These are phyloP conservation scores for Penicillium vulpinum DNA, from an alignment of 2,329 filamentous ascomycete genomes.

Conservation along the genomic window DNA sequence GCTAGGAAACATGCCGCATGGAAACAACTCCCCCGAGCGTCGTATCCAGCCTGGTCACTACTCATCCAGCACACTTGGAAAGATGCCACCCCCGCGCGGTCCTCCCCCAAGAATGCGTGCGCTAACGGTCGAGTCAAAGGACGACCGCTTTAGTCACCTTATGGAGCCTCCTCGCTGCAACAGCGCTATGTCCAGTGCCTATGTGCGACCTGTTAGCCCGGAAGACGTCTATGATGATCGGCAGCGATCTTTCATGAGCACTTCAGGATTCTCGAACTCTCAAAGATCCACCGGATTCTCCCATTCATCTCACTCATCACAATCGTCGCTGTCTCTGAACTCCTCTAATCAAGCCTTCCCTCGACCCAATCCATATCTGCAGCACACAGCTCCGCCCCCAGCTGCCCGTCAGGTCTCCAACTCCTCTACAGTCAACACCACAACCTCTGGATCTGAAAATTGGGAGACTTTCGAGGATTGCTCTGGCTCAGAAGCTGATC, in stretches of 20 bases:
- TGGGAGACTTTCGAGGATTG: slow-evolving; percentile 96
- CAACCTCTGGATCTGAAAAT: slow-evolving; percentile 83
- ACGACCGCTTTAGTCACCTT: slow-evolving; percentile 36
- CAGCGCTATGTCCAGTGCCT: slow-evolving; percentile 50
- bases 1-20: slow-evolving; percentile 48
- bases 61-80: slow-evolving; percentile 47
- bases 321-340: slow-evolving; percentile 40
- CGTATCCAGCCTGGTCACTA: slow-evolving; percentile 47
- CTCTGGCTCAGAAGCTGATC: slow-evolving; percentile 72
- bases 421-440: slow-evolving; percentile 65
- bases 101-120: slow-evolving; percentile 94
- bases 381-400: slow-evolving; percentile 39
- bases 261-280: slow-evolving; percentile 40
- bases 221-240: slow-evolving; percentile 86
- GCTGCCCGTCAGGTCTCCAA: slow-evolving; percentile 68
- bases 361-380: slow-evolving; percentile 38
- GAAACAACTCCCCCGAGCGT: slow-evolving; percentile 79
- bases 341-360: slow-evolving; percentile 35
- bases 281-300: slow-evolving; percentile 40
- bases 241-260: slow-evolving; percentile 49
- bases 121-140: slow-evolving; percentile 59
- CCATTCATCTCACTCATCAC: slow-evolving; percentile 46
- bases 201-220: slow-evolving; percentile 62
- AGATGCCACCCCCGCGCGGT: slow-evolving; percentile 54
- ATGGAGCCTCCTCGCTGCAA: slow-evolving; percentile 51